phyloP scores from a whole-genome alignment of 495 filamentous ascomycete genomes.

The Beverwykella pulmonaria region DNA sequence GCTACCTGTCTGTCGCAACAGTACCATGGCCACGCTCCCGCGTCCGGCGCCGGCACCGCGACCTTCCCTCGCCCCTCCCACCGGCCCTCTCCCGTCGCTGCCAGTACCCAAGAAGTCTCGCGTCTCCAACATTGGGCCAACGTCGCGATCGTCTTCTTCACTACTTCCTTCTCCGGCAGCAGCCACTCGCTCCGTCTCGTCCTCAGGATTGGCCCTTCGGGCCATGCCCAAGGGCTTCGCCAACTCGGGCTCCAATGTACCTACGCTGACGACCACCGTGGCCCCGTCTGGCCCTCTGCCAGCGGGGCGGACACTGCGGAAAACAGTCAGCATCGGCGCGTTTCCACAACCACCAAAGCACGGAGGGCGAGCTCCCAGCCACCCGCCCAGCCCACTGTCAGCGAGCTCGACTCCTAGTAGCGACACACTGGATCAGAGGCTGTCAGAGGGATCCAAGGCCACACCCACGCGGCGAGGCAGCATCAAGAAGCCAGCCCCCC shows the following conservation, averaged over 20 bases:
- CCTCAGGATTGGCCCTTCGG: conserved; percentile 33
- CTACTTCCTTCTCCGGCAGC: conserved; percentile 29
- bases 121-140: conserved; percentile 56
- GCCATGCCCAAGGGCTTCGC: conserved; percentile 22
- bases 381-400: conserved; percentile 63
- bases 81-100: conserved; percentile 67
- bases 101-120: conserved; percentile 75
- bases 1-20: background rate
- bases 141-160: conserved; percentile 50
- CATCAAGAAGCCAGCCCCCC: conserved; percentile 32
- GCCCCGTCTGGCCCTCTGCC: conserved; percentile 45
- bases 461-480: conserved; percentile 46
- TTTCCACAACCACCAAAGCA: conserved; percentile 87
- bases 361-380: conserved; percentile 55
- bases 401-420: conserved; percentile 42
- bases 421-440: conserved; percentile 36
- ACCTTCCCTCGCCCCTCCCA: conserved; percentile 64
- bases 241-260: conserved; percentile 41
- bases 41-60: conserved; percentile 63
- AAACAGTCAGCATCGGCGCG: conserved; percentile 85
- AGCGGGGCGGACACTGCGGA: conserved; percentile 68
- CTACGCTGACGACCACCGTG: conserved; percentile 28
- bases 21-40: conserved; percentile 58
- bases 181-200: conserved; percentile 32
- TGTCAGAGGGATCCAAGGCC: conserved; percentile 30